A percentile compares a stretch with the other conserved stretches of the same genome.
phyloP scores from a whole-genome alignment of 768 basidiomycete species.

The Chalciporus sphaerocephalus region DNA sequence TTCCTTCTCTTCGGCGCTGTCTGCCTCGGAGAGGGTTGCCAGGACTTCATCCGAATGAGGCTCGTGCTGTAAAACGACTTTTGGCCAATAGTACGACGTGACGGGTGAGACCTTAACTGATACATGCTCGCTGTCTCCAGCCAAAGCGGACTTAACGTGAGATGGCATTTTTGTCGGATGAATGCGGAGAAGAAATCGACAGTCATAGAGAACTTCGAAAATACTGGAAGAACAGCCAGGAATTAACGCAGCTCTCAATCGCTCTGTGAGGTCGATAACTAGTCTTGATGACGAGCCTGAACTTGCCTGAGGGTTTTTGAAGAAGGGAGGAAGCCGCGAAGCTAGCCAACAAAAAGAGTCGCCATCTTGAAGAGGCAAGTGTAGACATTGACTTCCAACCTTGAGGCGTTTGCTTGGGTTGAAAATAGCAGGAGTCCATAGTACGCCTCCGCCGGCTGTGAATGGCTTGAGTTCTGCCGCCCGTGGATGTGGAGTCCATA shows the following conservation, averaged over 20 bases:
- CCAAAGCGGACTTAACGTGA: conserved; percentile 30
- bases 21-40: conserved; percentile 16
- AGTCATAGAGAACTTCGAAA: conserved; percentile 54
- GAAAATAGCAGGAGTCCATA: conserved; percentile 55
- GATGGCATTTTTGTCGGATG: conserved; percentile 41
- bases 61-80: conserved; percentile 33
- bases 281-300: conserved; percentile 26
- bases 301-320: conserved; percentile 29
- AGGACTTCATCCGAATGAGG: conserved; percentile 20
- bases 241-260: conserved; percentile 14
- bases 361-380: conserved; percentile 8
- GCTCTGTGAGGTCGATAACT: conserved; percentile 41
- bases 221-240: conserved; percentile 5
- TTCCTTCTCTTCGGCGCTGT: conserved; percentile 2
- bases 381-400: conserved; percentile 17
- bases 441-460: conserved; percentile 56
- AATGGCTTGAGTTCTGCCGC: conserved; percentile 33
- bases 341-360: conserved; percentile 56
- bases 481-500: conserved; percentile 43
- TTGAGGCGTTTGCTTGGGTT: conserved; percentile 17
- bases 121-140: conserved; percentile 12
- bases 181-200: conserved; percentile 56
- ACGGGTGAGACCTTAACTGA: conserved; percentile 36
- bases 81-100: conserved; percentile 47
- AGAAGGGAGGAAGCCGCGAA: conserved; percentile 49